Evolutionary conservation across 345 rosid genomes (phyloP), one percentile per base, ranked within the genome.

Genomic region (Raphanus raphanistrum): DNA sequence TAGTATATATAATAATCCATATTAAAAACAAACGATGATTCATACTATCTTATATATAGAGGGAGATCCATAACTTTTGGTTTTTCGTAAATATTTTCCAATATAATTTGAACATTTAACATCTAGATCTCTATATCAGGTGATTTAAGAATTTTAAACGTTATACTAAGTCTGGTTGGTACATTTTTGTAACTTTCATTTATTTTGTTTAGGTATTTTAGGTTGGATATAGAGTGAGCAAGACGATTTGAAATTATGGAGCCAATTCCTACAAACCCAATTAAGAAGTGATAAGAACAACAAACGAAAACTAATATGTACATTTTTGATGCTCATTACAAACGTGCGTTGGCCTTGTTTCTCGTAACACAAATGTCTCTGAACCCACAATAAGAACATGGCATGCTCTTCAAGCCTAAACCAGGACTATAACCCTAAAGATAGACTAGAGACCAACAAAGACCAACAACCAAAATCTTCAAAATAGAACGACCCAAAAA

Each of bases 401-500:
- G 45, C 72, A 27, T 12, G 32, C 63, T 5, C 15, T 59, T 25
- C 57, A 58, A 25, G 31, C 28, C 58, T 4, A 55, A 71, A 64
- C 11, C 26, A 66, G 6, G 28, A 50, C 17, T 66, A 45, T 58
- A 13, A 27, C 55, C 55, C 82, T 73, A 60, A 66, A 77, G 52
- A 72, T 72, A 68, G 61, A 50, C 45, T 16, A 31, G 32, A 48
- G 61, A 50, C 45, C 17, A 31, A 21, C 29, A 28, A 36, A 16
- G n/a, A 57, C 21, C 11, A 15, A 45, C 5, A 27, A 59, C 43
- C 63, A 1, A 59, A 26, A 41, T 5, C 12, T 31, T 66, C 36
- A 68, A 68, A 79, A 80, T 74, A 80, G 79, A 50, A 63, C 43
- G n/a, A 80, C 61, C 82, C 68, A 63, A 75, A 80, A 75, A 45